Conservation (phyloP, 2,329 filamentous ascomycete genomes). For the Alternaria hordeiaustralica region DNA sequence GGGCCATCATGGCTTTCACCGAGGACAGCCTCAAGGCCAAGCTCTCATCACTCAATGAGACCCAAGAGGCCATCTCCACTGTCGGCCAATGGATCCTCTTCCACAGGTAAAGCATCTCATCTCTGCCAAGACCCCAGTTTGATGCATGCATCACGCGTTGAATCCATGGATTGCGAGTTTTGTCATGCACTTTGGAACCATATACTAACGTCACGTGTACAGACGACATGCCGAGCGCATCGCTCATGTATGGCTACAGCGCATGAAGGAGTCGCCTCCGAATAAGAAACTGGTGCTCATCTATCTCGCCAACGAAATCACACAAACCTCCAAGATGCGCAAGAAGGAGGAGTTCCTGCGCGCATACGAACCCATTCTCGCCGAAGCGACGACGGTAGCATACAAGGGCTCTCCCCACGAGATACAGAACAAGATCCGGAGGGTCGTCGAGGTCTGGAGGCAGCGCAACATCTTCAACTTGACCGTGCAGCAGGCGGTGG, state of each 20-base stretch:
- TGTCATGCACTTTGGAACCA: background rate
- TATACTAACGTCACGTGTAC: constrained; percentile 27
- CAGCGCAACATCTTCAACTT: constrained; percentile 83
- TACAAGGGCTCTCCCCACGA: constrained; percentile 87
- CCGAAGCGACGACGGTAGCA: constrained; percentile 86
- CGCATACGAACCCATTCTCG: constrained; percentile 89
- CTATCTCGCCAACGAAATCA: constrained; percentile 96
- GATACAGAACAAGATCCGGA: constrained; percentile 82
- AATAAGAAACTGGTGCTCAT: constrained; percentile 88
- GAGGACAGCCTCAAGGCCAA: constrained; percentile 96
- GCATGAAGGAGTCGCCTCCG: constrained; percentile 84
- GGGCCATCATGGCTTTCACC: constrained; percentile 81
- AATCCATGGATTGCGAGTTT: background rate
- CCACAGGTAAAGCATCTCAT: constrained; percentile 71
- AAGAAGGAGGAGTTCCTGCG: constrained; percentile 91
- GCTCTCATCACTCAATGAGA: constrained; percentile 93
- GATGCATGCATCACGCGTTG: background rate
- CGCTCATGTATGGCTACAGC: constrained; percentile 88
- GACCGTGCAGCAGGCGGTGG: constrained; percentile 80
- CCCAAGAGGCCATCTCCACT: constrained; percentile 94
- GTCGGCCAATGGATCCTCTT: constrained; percentile 99
- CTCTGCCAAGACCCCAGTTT: background rate
- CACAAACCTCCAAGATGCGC: constrained; percentile 92
- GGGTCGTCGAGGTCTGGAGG: constrained; percentile 95
- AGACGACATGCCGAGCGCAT: constrained; percentile 93